Base-by-base conservation (phyloP, 495 filamentous ascomycete species). In the Aspergillus cavernicola region DNA sequence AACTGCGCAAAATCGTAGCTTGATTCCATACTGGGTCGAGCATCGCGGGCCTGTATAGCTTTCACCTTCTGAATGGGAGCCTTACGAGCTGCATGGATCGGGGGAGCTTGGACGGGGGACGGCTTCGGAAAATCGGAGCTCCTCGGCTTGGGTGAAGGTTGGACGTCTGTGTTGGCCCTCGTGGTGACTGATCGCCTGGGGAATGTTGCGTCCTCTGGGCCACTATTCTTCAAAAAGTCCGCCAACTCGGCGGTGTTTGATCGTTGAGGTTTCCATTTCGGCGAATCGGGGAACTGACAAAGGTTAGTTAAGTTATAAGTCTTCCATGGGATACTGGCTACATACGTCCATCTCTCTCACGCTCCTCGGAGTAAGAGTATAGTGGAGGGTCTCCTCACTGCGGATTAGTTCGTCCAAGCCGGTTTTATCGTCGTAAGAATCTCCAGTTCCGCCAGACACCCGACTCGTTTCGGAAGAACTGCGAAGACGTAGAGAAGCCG, bases 381-480 rank as follows among this genome's bases (percentile, higher is more conserved):
- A 97, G 66, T 92, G 91, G 39, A 98, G 85, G 2, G 93, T 97
- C 64, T 95, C 85, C 50, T 90, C 84, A 67, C 90, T 91, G 32
- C 87, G 85, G 52, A 98, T 93, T 31, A 97, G 76, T 57, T 92
- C 81, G 60, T 98, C 93, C 67, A 98, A 91, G 41, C 75, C 73
- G 16, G 72, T 71, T 45, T 70, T 75, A 48, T 77, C 79, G 31
- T 79, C 78, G 35, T 74, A 75, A 23, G 68, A 73, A 16, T 75
- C 69, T 50, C 69, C 58, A 41, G 66, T 70, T 38, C 62, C 58
- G 51, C 65, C 48, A 51, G 67, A 66, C 50, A 65, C 65, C 43
- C 64, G 62, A 51, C 63, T 80, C 26, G 67, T 77, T 53, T 79
- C 81, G 31, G 71, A 80, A 50, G 72, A 81, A 55, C 62, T 75